phyloP scores from a whole-genome alignment of 768 basidiomycete species.

The Nevesoporus exiguus region DNA sequence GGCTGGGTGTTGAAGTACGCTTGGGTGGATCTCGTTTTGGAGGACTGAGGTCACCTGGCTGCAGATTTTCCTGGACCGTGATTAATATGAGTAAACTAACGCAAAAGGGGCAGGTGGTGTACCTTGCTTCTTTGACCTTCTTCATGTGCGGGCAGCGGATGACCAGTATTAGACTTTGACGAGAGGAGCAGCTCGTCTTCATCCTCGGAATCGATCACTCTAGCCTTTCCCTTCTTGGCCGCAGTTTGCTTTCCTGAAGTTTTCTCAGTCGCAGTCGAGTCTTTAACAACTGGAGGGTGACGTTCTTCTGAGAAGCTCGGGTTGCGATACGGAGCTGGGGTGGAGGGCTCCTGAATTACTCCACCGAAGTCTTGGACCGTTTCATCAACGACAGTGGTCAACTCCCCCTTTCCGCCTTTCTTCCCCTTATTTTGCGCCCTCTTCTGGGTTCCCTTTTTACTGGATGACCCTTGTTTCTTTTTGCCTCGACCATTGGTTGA shows the following conservation, averaged over 20 bases:
- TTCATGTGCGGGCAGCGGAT: not conserved
- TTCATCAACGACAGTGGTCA: constrained; percentile 5
- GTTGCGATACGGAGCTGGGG: not conserved
- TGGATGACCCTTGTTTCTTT: constrained; percentile 9
- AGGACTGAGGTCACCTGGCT: constrained; percentile 1
- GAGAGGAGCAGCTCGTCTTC: constrained; percentile 14
- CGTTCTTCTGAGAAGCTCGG: not conserved
- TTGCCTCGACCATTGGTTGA: constrained; percentile 4
- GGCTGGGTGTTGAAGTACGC: constrained; percentile 8
- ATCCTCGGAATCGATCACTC: constrained; percentile 26
- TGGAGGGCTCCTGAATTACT: constrained; percentile 1
- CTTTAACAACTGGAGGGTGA: not conserved
- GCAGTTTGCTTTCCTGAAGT: constrained; percentile 7
- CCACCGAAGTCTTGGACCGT: constrained; percentile 1
- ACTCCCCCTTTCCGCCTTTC: constrained; percentile 30
- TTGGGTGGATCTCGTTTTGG: constrained; percentile 5
- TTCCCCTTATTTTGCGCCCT: constrained; percentile 21
- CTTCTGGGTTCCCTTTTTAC: constrained; percentile 22
- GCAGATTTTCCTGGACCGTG: constrained; percentile 13
- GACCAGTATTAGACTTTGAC: not conserved
- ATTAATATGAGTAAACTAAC: not conserved
- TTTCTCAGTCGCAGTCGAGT: constrained; percentile 19
- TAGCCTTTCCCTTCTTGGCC: constrained; percentile 31
- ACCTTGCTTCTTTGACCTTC: constrained; percentile 18
- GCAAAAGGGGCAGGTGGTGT: not conserved